Percentiles rank a stretch among this genome's conserved stretches.
Evolutionary conservation across 2,329 filamentous ascomycete species (phyloP).

Genomic region (Aspergillus glaucus): DNA sequence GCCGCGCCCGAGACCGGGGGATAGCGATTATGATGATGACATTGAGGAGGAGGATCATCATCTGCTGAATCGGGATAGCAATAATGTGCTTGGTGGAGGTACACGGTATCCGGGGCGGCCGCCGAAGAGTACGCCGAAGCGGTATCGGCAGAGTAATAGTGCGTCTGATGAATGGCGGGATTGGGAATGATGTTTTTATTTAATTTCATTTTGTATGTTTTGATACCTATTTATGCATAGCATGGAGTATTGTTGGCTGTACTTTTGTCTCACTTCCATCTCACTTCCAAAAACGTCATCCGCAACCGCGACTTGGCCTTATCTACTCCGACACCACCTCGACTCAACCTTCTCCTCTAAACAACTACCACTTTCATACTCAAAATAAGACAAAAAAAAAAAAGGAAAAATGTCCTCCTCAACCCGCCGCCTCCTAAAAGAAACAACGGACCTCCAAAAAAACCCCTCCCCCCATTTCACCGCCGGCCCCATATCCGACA

Average conservation of each 20-base stretch:
- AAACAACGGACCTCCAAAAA: conserved; percentile 77
- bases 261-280: neutral
- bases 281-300: neutral
- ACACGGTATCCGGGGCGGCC: neutral
- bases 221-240: neutral
- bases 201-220: conserved; percentile 1
- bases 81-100: neutral
- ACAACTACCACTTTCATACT: neutral
- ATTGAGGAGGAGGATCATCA: conserved; percentile 14
- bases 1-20: conserved; percentile 29
- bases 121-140: neutral
- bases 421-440: conserved; percentile 54
- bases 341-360: neutral
- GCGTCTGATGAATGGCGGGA: conserved; percentile 34
- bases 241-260: neutral
- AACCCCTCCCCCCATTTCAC: conserved; percentile 79
- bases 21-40: conserved; percentile 29
- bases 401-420: conserved; percentile 27
- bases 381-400: conserved; percentile 4
- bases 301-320: conserved; percentile 7
- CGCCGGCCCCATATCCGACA: conserved; percentile 70
- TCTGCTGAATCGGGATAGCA: neutral
- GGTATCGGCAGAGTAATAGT: conserved; percentile 1
- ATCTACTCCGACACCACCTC: neutral
- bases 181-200: conserved; percentile 1